Percentiles rank a stretch among this genome's conserved stretches.
phyloP scores from a whole-genome alignment of 331 rosid genomes.

The Rosa hybrid region DNA sequence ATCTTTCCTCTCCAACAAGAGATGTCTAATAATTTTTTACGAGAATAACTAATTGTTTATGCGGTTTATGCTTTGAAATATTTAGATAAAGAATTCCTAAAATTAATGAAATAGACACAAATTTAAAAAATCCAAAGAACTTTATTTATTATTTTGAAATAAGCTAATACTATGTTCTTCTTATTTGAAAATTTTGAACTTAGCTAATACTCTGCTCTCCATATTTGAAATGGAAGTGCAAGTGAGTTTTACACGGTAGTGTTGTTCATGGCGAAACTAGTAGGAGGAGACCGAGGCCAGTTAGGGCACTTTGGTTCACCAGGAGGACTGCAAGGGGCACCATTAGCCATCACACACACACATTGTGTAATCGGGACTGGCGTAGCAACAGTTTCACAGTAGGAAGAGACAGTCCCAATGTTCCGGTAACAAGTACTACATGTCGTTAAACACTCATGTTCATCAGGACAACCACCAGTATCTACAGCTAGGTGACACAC shows the following conservation, averaged over 20 bases:
- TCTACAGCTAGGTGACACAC: background rate
- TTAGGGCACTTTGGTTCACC: slow-evolving; percentile 34
- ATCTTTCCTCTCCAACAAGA: too few relatives aligned
- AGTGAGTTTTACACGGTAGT: background rate
- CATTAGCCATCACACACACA: slow-evolving; percentile 20
- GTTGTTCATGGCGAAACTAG: background rate
- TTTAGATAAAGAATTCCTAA: too few relatives aligned
- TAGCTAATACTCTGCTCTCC: background rate
- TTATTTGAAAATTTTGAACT: too few relatives aligned
- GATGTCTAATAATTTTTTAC: too few relatives aligned
- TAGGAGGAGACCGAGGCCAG: slow-evolving; percentile 19
- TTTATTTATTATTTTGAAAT: too few relatives aligned
- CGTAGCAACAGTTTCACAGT: slow-evolving; percentile 7
- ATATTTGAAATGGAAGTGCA: background rate
- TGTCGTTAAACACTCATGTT: background rate
- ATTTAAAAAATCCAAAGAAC: too few relatives aligned
- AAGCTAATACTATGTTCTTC: too few relatives aligned
- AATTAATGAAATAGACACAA: too few relatives aligned
- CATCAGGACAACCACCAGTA: slow-evolving; percentile 41
- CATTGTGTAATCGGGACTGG: slow-evolving; percentile 25
- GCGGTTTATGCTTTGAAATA: too few relatives aligned
- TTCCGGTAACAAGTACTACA: slow-evolving; percentile 35
- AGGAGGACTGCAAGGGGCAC: slow-evolving; percentile 31
- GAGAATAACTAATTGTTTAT: too few relatives aligned
- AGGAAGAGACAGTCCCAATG: slow-evolving; percentile 13